phyloP scores from a whole-genome alignment of 352 stramenopile species.

The Aphanomyces cochlioides region DNA sequence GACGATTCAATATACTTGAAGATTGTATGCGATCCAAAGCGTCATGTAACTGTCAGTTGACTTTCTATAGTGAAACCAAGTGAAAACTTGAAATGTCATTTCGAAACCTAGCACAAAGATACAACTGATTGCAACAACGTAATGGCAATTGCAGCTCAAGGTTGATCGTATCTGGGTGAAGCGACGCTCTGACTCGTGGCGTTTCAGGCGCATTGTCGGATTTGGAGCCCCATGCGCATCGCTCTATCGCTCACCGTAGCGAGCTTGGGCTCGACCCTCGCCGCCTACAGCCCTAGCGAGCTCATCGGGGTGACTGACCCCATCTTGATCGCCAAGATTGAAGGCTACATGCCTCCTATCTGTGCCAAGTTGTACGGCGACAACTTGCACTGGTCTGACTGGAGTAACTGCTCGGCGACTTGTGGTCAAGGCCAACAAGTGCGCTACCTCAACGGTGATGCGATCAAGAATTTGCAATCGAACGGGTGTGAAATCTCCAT shows the following conservation, averaged over 20 bases:
- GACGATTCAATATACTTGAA: too few species aligned
- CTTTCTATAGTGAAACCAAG: too few species aligned
- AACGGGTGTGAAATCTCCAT: constrained; percentile 11
- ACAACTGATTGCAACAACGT: too few species aligned
- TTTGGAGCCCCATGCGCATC: too few species aligned
- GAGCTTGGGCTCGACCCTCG: background rate
- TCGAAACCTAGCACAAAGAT: too few species aligned
- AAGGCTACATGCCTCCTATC: constrained; percentile 23
- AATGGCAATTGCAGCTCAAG: too few species aligned
- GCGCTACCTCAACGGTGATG: constrained; percentile 4
- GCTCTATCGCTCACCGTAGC: background rate
- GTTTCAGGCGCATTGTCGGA: too few species aligned
- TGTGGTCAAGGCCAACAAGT: constrained; percentile 9
- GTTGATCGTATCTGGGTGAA: too few species aligned
- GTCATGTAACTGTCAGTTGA: background rate
- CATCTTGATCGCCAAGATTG: constrained; percentile 16
- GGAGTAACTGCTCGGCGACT: constrained; percentile 12
- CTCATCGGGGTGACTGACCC: constrained; percentile 3
- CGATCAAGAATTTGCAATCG: background rate
- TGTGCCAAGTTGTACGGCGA: constrained; percentile 11
- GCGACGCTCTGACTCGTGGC: too few species aligned
- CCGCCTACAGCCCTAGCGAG: background rate
- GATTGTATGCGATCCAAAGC: background rate
- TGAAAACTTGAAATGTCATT: too few species aligned
- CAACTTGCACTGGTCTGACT: constrained; percentile 5